Conservation (phyloP, 2,329 filamentous ascomycete genomes). For the Monosporascus sp. region DNA sequence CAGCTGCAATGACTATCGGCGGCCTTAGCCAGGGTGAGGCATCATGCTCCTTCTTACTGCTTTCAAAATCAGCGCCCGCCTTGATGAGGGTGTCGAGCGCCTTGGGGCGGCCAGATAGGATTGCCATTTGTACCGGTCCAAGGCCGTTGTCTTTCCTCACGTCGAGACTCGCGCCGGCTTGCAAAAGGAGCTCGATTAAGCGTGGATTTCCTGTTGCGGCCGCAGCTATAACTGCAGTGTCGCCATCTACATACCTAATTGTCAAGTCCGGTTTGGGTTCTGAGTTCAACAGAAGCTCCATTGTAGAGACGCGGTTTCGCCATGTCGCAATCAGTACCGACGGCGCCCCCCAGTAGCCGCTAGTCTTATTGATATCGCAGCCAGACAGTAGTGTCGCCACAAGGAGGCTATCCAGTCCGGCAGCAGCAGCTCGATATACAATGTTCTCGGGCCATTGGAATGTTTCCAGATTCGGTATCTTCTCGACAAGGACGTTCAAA, state of each 20-base stretch:
- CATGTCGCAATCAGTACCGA: not conserved
- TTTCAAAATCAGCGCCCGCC: not conserved
- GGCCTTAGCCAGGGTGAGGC: not conserved
- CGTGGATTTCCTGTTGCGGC: not conserved
- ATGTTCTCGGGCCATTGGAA: constrained; percentile 4
- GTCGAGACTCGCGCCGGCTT: not conserved
- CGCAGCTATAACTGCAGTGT: not conserved
- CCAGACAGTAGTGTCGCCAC: not conserved
- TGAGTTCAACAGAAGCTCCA: not conserved
- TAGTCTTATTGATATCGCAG: constrained; percentile 1
- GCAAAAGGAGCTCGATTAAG: not conserved
- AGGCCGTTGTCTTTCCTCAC: not conserved
- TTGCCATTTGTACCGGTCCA: not conserved
- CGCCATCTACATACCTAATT: not conserved
- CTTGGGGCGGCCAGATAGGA: not conserved
- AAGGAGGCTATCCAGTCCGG: constrained; percentile 1
- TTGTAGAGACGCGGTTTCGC: not conserved
- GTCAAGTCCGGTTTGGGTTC: not conserved
- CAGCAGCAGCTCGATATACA: constrained; percentile 3
- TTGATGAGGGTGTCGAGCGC: not conserved
- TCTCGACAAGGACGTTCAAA: constrained; percentile 1
- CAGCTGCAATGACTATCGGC: not conserved
- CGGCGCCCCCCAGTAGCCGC: not conserved
- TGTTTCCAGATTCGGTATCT: constrained; percentile 1
- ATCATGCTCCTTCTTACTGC: not conserved